Evolutionary conservation across 495 filamentous ascomycete genomes (phyloP), one percentile per base, ranked within the genome.

Genomic region (Penicillium subrubescens): DNA sequence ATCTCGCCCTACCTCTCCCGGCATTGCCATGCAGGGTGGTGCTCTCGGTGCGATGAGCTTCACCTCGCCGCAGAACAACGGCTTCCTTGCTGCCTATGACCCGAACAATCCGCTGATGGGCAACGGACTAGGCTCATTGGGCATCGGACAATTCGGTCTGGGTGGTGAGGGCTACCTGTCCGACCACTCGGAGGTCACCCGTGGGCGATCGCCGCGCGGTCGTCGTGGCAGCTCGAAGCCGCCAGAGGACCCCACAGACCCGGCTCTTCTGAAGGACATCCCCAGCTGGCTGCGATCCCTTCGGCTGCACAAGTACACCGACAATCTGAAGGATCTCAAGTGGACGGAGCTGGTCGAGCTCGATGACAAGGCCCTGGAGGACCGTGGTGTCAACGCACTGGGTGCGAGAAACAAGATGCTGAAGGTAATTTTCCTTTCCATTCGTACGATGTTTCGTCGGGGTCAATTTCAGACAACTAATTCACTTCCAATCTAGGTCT

Each of bases 401-500:
- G 95, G 95, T 67, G 95, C 95, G 21, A 84, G 95, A 62, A 92
- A 93, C 77, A 99, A 99, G 84, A 97, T 99, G 93, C 81, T 99
- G 51, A 99, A 99, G 87, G 95, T 92, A 63, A 83, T 77, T 21
- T 12, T 29, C 19, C 14, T 43, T 19, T 48, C 34, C 11, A 21
- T 19, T 34, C 23, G 1, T 17, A 43, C 19, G 33, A 39, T 46
- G 25, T 27, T 43, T 43, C 12, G 23, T 57, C 66, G 21, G 75
- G 64, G 78, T 70, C 60, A 64, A 56, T 51, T 2, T 21, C 33
- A 33, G 17, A 23, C 52, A 19, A 56, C 31, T 56, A 56, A 35
- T 56, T 7, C 34, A 34, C 51, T 60, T 17, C 29, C 25, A n/a
- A 11, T 11, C 6, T 37, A 90, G 88, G 88, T 97, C 31, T 97